These are phyloP conservation scores for Arabis alpina DNA, from an alignment of 345 rosid genomes.

Conservation along the genomic window DNA sequence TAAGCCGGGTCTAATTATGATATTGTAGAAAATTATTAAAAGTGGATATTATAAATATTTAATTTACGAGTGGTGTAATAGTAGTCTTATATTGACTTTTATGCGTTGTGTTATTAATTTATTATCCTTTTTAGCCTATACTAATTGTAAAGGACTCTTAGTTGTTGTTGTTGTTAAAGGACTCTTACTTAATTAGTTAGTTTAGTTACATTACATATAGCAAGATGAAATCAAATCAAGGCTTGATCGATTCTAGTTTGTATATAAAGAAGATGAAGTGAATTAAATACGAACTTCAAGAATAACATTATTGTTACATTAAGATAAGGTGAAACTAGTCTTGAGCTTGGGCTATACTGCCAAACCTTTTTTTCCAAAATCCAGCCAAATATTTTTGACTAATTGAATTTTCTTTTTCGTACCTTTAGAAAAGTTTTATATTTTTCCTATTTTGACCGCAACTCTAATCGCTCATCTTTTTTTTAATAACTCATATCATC, in stretches of 20 bases:
- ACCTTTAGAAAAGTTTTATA: not conserved
- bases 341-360: not conserved
- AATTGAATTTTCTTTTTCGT: not conserved
- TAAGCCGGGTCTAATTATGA: not conserved
- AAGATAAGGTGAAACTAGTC: not conserved
- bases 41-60: not conserved
- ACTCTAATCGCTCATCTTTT: not conserved
- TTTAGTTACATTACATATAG: too few relatives aligned
- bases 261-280: not conserved
- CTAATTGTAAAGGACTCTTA: too few relatives aligned
- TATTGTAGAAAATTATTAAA: not conserved
- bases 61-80: constrained; percentile 3
- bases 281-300: not conserved
- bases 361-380: not conserved
- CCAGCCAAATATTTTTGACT: not conserved
- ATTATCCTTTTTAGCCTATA: too few relatives aligned
- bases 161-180: too few relatives aligned
- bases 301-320: not conserved
- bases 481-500: not conserved
- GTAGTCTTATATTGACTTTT: not conserved
- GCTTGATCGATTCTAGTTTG: constrained; percentile 4
- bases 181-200: not conserved
- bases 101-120: too few relatives aligned
- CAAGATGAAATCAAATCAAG: not conserved
- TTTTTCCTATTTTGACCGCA: not conserved